Conservation (phyloP, 164 flowering plant genomes). For the Euptelea pleiosperma region DNA sequence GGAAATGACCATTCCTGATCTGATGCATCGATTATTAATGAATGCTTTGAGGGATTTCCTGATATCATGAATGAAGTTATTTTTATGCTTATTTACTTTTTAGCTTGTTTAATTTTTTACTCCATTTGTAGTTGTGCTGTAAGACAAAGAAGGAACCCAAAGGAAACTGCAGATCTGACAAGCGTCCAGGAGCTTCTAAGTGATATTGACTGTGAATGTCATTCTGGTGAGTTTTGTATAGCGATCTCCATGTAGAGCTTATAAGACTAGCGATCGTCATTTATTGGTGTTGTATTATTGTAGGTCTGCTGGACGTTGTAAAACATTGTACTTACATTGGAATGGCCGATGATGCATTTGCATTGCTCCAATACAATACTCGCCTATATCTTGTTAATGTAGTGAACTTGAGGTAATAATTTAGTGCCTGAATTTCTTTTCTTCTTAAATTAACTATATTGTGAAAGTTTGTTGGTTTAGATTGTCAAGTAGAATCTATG, state of each 20-base stretch:
- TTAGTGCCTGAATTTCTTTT: not conserved
- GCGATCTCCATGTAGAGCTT: no score
- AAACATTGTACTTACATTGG: constrained; percentile 79
- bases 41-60: no score
- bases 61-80: not conserved
- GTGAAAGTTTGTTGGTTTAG: not conserved
- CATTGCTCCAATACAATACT: constrained; percentile 85
- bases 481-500: not conserved
- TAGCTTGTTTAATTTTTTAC: not conserved
- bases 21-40: no score
- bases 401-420: constrained; percentile 69
- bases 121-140: constrained; percentile 60
- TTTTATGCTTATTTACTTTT: not conserved
- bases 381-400: constrained; percentile 87
- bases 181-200: constrained; percentile 79
- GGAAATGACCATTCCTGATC: no score
- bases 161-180: constrained; percentile 84
- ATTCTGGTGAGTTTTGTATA: constrained; percentile 57
- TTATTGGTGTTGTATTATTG: constrained; percentile 8
- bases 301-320: constrained; percentile 79
- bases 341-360: constrained; percentile 92
- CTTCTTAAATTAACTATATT: not conserved
- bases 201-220: constrained; percentile 62
- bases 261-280: not conserved
- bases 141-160: constrained; percentile 87